These are phyloP conservation scores for Stenocarpella maydis DNA, from an alignment of 2,329 filamentous ascomycete genomes.

Conservation along the genomic window DNA sequence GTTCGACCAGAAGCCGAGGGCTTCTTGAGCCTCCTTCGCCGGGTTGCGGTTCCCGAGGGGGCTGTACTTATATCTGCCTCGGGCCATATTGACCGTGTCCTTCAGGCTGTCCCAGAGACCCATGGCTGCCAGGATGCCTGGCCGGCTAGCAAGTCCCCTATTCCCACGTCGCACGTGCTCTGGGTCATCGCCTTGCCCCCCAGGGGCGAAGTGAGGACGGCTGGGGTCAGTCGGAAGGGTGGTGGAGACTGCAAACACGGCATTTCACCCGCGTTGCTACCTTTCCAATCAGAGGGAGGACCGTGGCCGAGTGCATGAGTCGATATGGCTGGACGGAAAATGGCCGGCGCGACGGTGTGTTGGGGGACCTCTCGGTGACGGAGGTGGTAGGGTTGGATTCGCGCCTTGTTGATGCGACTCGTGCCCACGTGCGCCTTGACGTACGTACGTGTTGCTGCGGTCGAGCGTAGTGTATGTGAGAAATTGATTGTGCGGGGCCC, in stretches of 20 bases:
- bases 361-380: not conserved
- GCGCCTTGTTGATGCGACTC: slow-evolving; percentile 7
- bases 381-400: slow-evolving; percentile 17
- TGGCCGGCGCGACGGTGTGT: no score
- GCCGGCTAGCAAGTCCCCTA: not conserved
- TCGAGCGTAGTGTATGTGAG: slow-evolving; percentile 2
- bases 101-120: slow-evolving; percentile 33
- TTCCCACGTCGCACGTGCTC: not conserved
- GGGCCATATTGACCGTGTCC: slow-evolving; percentile 33
- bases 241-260: not conserved
- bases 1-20: slow-evolving; percentile 37
- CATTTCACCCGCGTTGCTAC: not conserved
- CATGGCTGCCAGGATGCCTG: not conserved
- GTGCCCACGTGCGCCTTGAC: slow-evolving; percentile 16
- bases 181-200: not conserved
- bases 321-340: not conserved
- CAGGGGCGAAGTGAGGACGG: slow-evolving; percentile 5
- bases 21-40: slow-evolving; percentile 32
- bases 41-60: slow-evolving; percentile 36
- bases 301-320: not conserved
- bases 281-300: not conserved
- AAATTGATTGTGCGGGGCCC: slow-evolving; percentile 17
- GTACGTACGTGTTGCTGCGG: not conserved
- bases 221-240: not conserved
- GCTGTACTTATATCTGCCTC: slow-evolving; percentile 43